Conservation (phyloP, 2,329 filamentous ascomycete genomes). For the Colletotrichum spaethianum region DNA sequence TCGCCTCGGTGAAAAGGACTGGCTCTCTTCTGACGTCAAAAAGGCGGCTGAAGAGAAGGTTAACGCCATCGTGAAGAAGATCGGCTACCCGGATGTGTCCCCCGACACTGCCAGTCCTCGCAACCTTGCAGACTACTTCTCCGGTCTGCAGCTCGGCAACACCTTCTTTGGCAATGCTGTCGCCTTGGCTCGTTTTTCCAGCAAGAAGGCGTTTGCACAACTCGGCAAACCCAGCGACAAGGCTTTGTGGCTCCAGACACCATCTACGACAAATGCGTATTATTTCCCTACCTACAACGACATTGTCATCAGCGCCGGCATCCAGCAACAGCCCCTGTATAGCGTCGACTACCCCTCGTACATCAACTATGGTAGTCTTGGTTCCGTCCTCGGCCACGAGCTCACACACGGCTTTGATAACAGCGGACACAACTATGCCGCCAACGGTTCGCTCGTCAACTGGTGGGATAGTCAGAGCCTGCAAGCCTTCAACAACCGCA, state of each 20-base stretch:
- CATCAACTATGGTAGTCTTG: slow-evolving; percentile 77
- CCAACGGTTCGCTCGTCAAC: slow-evolving; percentile 73
- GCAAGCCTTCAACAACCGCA: slow-evolving; percentile 68
- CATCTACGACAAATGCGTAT: slow-evolving; percentile 74
- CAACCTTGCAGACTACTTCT: slow-evolving; percentile 70
- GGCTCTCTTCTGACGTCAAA: slow-evolving; percentile 75
- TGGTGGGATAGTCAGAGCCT: slow-evolving; percentile 77
- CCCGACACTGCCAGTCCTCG: slow-evolving; percentile 73
- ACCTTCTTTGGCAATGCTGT: slow-evolving; percentile 72
- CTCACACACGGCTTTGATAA: slow-evolving; percentile 80
- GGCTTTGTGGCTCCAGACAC: slow-evolving; percentile 71
- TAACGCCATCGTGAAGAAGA: slow-evolving; percentile 76
- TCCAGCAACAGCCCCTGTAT: slow-evolving; percentile 76
- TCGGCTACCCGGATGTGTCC: slow-evolving; percentile 75
- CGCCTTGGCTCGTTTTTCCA: slow-evolving; percentile 62
- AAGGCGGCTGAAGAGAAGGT: slow-evolving; percentile 75
- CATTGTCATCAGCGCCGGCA: slow-evolving; percentile 78
- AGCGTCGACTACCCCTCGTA: slow-evolving; percentile 74
- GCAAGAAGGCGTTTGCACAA: slow-evolving; percentile 66
- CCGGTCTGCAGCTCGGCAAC: slow-evolving; percentile 63
- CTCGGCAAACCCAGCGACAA: slow-evolving; percentile 72
- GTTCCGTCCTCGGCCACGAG: slow-evolving; percentile 77
- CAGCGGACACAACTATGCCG: slow-evolving; percentile 74
- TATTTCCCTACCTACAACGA: slow-evolving; percentile 76
- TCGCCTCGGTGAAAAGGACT: slow-evolving; percentile 69